Percentiles rank a stretch among this genome's conserved stretches.
Conservation (phyloP, 768 basidiomycete species). For the Mycena pura region DNA sequence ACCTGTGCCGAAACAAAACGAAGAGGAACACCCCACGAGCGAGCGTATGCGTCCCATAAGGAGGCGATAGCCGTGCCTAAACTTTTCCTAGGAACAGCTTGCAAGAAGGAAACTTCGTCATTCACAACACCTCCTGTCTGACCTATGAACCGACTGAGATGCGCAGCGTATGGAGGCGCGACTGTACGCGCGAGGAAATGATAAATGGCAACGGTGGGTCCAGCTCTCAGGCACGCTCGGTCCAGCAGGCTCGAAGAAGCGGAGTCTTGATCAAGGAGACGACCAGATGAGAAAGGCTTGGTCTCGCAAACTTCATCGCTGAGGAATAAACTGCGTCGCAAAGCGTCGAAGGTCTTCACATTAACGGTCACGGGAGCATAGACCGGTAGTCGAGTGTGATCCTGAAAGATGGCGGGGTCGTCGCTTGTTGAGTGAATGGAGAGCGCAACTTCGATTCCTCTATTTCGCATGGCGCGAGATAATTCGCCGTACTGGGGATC, state of each 20-base stretch:
- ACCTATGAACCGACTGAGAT: slow-evolving; percentile 36
- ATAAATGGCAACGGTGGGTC: slow-evolving; percentile 34
- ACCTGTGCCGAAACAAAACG: slow-evolving; percentile 53
- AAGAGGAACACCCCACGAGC: slow-evolving; percentile 40
- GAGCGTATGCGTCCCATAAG: slow-evolving; percentile 28
- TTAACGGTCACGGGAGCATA: slow-evolving; percentile 5
- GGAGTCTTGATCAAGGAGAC: slow-evolving; percentile 56
- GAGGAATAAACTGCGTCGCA: slow-evolving; percentile 15
- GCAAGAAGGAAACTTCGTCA: slow-evolving; percentile 15
- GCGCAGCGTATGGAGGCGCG: slow-evolving; percentile 37
- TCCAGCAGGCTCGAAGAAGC: slow-evolving; percentile 50
- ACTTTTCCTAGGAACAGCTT: slow-evolving; percentile 22
- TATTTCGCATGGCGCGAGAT: slow-evolving; percentile 97
- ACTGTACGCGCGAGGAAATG: slow-evolving; percentile 47
- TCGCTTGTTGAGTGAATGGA: slow-evolving; percentile 44
- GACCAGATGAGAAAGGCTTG: slow-evolving; percentile 42
- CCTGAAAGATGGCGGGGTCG: slow-evolving; percentile 53
- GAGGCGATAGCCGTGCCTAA: slow-evolving; percentile 5
- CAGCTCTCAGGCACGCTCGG: slow-evolving; percentile 42
- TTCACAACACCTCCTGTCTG: slow-evolving; percentile 10
- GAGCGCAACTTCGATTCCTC: slow-evolving; percentile 86
- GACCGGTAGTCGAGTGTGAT: slow-evolving; percentile 57
- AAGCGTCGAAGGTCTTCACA: slow-evolving; percentile 23
- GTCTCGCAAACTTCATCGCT: neutral
- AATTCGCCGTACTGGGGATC: slow-evolving; percentile 93